Evolutionary conservation across 2,329 filamentous ascomycete genomes (phyloP).

Genomic region (Colletotrichum euphorbiae): DNA sequence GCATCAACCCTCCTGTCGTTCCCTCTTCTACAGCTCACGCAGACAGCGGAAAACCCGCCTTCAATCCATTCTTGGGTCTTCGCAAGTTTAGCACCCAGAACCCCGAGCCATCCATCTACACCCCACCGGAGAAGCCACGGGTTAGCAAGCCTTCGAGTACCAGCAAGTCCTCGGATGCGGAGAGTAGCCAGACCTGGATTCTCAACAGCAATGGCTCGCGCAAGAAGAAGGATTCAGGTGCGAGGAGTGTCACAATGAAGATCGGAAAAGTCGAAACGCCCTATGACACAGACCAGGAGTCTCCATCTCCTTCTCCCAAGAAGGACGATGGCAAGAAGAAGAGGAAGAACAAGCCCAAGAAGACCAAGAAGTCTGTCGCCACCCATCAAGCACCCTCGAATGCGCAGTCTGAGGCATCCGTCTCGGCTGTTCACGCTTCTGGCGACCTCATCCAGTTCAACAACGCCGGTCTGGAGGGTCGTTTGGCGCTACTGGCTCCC

Average conservation of each 20-base stretch:
- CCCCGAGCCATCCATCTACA: not conserved
- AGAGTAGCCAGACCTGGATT: constrained; percentile 14
- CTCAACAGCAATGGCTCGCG: constrained; percentile 7
- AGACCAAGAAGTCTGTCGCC: not conserved
- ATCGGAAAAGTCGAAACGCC: constrained; percentile 26
- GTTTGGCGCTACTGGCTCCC: not conserved
- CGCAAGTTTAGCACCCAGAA: constrained; percentile 9
- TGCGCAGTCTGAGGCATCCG: not conserved
- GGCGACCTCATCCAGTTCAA: constrained; percentile 13
- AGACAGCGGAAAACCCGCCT: not conserved
- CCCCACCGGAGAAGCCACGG: not conserved
- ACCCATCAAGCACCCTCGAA: not conserved
- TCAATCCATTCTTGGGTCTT: constrained; percentile 17
- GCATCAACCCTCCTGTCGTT: constrained; percentile 3
- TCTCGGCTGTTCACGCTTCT: not conserved
- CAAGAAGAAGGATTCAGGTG: not conserved
- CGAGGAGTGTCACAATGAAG: constrained; percentile 5
- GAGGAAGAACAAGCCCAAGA: constrained; percentile 21
- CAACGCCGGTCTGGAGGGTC: constrained; percentile 3
- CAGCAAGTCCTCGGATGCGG: not conserved
- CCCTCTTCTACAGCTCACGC: not conserved
- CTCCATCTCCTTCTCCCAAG: constrained; percentile 13
- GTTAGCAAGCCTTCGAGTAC: not conserved
- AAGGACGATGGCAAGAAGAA: constrained; percentile 20
- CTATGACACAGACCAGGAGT: constrained; percentile 16